A percentile compares a stretch with the other conserved stretches of the same genome.
Evolutionary conservation across 1,284 basidiomycete species (phyloP).

Genomic region (Uromyces viciae-fabae): DNA sequence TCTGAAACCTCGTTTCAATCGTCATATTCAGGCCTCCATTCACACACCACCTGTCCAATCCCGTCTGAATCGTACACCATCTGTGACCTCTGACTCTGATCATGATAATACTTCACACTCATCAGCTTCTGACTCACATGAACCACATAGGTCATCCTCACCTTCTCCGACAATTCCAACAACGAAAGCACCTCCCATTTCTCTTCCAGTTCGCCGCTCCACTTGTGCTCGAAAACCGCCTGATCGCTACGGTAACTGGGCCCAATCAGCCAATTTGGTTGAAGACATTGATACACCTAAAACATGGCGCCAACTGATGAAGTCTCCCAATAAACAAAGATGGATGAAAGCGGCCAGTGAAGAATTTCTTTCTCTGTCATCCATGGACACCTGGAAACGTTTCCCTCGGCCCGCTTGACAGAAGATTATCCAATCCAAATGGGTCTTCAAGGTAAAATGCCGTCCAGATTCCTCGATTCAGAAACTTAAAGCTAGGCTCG

Average conservation of each 20-base stretch:
- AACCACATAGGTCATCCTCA: not conserved
- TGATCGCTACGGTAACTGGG: not conserved
- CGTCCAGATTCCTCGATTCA: not conserved
- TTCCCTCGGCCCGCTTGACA: not conserved
- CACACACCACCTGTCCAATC: not conserved
- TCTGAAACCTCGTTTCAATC: not conserved
- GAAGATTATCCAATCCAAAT: not conserved
- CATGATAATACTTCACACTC: not conserved
- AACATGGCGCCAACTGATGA: slow-evolving; percentile 2
- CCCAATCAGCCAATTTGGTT: not conserved
- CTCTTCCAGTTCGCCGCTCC: not conserved
- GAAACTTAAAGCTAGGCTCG: not conserved
- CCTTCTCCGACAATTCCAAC: not conserved
- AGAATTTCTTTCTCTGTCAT: not conserved
- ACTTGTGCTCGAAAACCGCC: not conserved
- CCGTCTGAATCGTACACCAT: not conserved
- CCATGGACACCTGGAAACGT: not conserved
- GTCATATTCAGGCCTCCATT: not conserved
- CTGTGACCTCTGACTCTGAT: not conserved
- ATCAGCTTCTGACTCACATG: not conserved
- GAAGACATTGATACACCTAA: slow-evolving; percentile 11
- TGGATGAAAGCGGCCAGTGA: not conserved
- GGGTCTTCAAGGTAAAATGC: slow-evolving; percentile 1
- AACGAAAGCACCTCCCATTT: not conserved
- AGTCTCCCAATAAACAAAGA: not conserved